Conservation (phyloP, 176 grass and related monocot species). For the Raddia guianensis region DNA sequence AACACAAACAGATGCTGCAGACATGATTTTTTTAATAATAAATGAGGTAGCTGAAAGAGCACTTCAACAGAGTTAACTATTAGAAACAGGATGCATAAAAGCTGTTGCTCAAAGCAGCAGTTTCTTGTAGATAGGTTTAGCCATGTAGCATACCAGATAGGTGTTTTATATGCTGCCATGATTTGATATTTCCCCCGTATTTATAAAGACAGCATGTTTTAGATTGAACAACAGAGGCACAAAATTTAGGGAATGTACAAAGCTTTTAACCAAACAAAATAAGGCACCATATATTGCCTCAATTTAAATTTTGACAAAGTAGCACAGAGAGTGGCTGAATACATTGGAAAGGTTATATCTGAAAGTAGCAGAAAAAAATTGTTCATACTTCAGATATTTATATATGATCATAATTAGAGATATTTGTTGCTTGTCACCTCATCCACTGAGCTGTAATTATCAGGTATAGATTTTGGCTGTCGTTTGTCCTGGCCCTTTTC, state of each 20-base stretch:
- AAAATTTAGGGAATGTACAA: neutral
- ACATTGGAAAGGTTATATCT: neutral
- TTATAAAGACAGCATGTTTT: neutral
- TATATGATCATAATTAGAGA: constrained; percentile 4
- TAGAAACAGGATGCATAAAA: constrained; percentile 8
- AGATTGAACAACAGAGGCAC: neutral
- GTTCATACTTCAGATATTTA: neutral
- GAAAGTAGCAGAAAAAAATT: neutral
- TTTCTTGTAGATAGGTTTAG: neutral
- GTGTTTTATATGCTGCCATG: neutral
- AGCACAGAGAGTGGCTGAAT: neutral
- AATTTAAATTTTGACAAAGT: neutral
- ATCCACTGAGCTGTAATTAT: constrained; percentile 83
- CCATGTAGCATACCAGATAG: neutral
- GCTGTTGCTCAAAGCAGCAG: neutral
- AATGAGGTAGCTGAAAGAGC: neutral
- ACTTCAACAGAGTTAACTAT: neutral
- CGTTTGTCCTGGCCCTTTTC: constrained; percentile 30
- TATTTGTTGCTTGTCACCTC: constrained; percentile 51
- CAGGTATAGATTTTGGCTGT: constrained; percentile 65
- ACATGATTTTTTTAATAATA: neutral
- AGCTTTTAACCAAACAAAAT: neutral
- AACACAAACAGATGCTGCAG: neutral
- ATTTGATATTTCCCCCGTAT: neutral
- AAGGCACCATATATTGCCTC: neutral